Base-by-base conservation (phyloP, 345 rosid species). In the Abelmoschus esculentus region DNA sequence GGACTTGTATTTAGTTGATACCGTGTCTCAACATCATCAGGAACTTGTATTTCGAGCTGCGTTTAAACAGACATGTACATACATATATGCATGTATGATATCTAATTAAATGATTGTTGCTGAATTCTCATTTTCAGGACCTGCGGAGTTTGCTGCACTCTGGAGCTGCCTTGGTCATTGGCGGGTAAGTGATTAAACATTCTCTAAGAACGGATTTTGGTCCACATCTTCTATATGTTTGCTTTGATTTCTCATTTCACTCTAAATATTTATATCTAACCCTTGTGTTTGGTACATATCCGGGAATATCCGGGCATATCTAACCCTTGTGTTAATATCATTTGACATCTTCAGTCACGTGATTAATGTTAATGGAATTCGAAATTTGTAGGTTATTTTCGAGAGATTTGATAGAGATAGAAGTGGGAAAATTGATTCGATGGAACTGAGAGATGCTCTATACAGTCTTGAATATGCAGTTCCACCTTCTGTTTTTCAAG, bases 151-250 rank as follows among this genome's bases (percentile, higher is more conserved):
- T 81, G 80, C 80, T 59, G 87, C 81, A 63, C 78, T 89, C 31
- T 86, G 92, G 92, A 83, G 73, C 72, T 81, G 89, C 64, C 88
- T 90, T 26, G 86, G 85, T 40, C 87, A 85, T 61, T 89, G 88
- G 90, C 83, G 87, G 53, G 97, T 87, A 68, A 85, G 89, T 76
- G 61, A 32, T 70, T 36, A 36, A 36, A 36, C 29, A 17, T 36
- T 61, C 40, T 0, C 49, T 17, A 17, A 3, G 26, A 61, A 7
- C 15, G 12, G 65, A 32, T 61, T 22, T 22, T 22, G 26, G 26
- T 22, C 26, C 26, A 22, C 26, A 22, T 22, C 1, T 22, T 22
- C 36, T 29, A 34, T 34, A 34, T 47, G 15, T 47, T 46, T 47
- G 17, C 17, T 47, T 15, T 47, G n/a, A 47, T 47, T 47, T 47